These are phyloP conservation scores for Alternaria sp. DNA, from an alignment of 2,329 filamentous ascomycete genomes.

Conservation along the genomic window DNA sequence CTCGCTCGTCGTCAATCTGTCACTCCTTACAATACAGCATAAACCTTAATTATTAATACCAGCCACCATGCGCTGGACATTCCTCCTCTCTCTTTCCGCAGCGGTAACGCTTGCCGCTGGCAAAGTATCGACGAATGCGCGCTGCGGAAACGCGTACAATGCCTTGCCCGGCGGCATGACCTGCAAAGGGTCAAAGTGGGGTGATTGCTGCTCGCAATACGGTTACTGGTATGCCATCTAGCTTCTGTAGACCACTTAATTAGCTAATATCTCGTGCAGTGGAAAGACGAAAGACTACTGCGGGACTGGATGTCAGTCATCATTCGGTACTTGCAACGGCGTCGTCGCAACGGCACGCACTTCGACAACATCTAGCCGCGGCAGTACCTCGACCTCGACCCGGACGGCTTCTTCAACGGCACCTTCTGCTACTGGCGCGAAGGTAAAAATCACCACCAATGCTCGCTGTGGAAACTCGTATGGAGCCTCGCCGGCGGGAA, in stretches of 20 bases:
- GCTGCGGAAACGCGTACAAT: constrained; percentile 1
- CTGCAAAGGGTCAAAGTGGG: constrained; percentile 1
- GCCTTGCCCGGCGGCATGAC: background rate
- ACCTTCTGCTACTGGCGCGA: background rate
- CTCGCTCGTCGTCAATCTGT: background rate
- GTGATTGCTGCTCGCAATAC: constrained; percentile 4
- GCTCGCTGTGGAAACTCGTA: constrained; percentile 7
- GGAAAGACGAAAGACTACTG: constrained; percentile 1
- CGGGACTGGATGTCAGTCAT: constrained; percentile 1
- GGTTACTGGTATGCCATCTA: background rate
- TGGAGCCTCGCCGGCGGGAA: background rate
- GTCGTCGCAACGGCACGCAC: background rate
- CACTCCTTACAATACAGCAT: background rate
- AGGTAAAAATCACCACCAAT: background rate
- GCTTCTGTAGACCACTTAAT: too few relatives aligned
- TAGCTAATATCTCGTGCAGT: too few relatives aligned
- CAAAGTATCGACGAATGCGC: background rate
- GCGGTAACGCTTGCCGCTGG: background rate
- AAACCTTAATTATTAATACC: rapidly evolving
- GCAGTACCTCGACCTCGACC: background rate
- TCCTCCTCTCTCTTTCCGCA: background rate
- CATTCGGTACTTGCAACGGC: background rate
- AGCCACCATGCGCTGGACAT: background rate
- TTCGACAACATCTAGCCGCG: background rate
- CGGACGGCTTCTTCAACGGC: background rate